Evolutionary conservation across 495 filamentous ascomycete genomes (phyloP).

Genomic region (Hypoxylon rickii): DNA sequence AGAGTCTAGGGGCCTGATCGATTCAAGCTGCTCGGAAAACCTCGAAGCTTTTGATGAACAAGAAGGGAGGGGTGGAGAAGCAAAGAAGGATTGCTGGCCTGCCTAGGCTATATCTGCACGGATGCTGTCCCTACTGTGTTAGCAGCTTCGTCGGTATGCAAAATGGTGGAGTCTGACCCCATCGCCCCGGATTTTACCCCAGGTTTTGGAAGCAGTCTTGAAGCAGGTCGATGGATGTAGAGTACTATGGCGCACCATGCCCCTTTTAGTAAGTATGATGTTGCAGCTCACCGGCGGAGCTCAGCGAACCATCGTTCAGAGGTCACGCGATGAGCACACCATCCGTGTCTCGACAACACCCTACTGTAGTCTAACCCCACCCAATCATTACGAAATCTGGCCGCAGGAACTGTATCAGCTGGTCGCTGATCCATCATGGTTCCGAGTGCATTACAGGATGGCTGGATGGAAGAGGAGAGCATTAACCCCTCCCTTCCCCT

Average conservation of each 20-base stretch:
- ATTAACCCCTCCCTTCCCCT: slow-evolving; percentile 18
- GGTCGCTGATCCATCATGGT: slow-evolving; percentile 32
- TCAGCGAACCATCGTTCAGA: slow-evolving; percentile 33
- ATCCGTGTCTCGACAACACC: slow-evolving; percentile 26
- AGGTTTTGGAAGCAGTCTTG: slow-evolving; percentile 32
- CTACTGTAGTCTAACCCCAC: slow-evolving; percentile 29
- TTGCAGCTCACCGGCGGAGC: slow-evolving; percentile 29
- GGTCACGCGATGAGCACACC: slow-evolving; percentile 37
- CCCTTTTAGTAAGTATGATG: slow-evolving; percentile 33
- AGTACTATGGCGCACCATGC: slow-evolving; percentile 12
- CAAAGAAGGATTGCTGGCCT: too few relatives aligned
- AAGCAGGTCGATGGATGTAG: slow-evolving; percentile 4
- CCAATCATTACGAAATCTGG: slow-evolving; percentile 32
- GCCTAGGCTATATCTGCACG: too few relatives aligned
- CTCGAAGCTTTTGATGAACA: too few relatives aligned
- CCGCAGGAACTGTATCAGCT: slow-evolving; percentile 25
- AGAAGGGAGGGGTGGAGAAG: too few relatives aligned
- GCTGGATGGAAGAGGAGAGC: slow-evolving; percentile 2
- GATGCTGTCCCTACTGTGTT: too few relatives aligned
- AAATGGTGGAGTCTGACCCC: slow-evolving; percentile 22
- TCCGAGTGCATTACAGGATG: slow-evolving; percentile 5
- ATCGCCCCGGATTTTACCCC: slow-evolving; percentile 35
- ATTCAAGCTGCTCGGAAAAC: too few relatives aligned
- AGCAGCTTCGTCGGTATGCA: slow-evolving; percentile 22
- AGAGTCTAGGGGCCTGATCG: too few relatives aligned